These are phyloP conservation scores for Penicillium diatomitis DNA, from an alignment of 495 filamentous ascomycete species.

Conservation along the genomic window DNA sequence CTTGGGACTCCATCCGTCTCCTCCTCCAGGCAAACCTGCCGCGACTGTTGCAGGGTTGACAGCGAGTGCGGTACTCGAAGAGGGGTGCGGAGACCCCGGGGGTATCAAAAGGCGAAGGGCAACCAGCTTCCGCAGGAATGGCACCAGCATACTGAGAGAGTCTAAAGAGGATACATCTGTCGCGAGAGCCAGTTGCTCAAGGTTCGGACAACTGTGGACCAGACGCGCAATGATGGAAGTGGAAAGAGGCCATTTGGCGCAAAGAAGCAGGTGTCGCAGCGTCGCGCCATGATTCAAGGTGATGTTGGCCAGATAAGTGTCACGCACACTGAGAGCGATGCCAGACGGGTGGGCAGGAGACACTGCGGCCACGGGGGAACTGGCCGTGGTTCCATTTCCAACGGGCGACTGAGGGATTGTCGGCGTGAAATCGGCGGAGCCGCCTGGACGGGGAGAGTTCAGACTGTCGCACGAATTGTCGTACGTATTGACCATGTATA, in stretches of 20 bases:
- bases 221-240: constrained; percentile 39
- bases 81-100: constrained; percentile 6
- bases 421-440: constrained; percentile 21
- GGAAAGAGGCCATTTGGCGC: constrained; percentile 47
- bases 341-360: constrained; percentile 21
- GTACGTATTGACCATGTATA: constrained; percentile 38
- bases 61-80: neutral
- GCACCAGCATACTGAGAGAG: constrained; percentile 33
- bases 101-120: constrained; percentile 37
- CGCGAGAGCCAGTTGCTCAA: constrained; percentile 49
- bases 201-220: constrained; percentile 45
- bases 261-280: constrained; percentile 47
- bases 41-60: no score
- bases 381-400: constrained; percentile 8
- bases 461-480: constrained; percentile 20
- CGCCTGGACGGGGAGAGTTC: constrained; percentile 19
- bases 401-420: constrained; percentile 13
- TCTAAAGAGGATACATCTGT: constrained; percentile 36
- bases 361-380: constrained; percentile 13
- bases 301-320: constrained; percentile 36
- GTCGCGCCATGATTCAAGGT: constrained; percentile 40
- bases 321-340: constrained; percentile 25
- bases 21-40: no score
- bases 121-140: constrained; percentile 39
- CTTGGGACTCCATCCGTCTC: no score